These are phyloP conservation scores for Lasiosphaeriaceae sp. DNA, from an alignment of 495 filamentous ascomycete species.

Conservation along the genomic window DNA sequence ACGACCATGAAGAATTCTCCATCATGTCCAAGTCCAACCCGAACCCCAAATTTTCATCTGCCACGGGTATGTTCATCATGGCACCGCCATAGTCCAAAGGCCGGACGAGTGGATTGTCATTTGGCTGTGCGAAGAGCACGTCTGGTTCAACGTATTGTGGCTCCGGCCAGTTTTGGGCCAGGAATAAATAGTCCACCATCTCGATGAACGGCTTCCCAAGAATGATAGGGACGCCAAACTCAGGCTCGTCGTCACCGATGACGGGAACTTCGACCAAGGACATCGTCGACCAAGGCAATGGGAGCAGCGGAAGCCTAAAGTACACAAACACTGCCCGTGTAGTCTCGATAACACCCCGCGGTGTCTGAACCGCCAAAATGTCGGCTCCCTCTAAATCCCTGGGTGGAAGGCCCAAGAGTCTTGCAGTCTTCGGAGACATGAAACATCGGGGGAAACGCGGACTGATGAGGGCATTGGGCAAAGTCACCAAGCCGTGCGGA, in stretches of 20 bases:
- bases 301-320: background rate
- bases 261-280: background rate
- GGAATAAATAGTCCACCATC: too few species aligned
- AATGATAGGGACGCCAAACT: background rate
- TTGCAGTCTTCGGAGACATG: background rate
- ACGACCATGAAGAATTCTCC: too few species aligned
- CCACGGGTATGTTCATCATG: too few species aligned
- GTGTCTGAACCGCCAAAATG: background rate
- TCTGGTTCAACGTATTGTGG: too few species aligned
- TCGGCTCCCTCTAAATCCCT: background rate
- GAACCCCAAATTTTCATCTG: too few species aligned
- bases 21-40: too few species aligned
- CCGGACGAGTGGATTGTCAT: too few species aligned
- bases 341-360: background rate
- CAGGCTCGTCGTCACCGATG: background rate
- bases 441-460: background rate
- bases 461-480: background rate
- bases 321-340: background rate
- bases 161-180: too few species aligned
- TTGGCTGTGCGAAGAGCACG: too few species aligned
- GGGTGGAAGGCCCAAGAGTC: background rate
- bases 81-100: too few species aligned
- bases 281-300: background rate
- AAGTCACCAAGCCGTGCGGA: background rate
- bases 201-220: too few species aligned